A percentile compares a stretch with the other conserved stretches of the same genome.
Conservation (phyloP, 768 basidiomycete species). For the Tephrocybe sp. region DNA sequence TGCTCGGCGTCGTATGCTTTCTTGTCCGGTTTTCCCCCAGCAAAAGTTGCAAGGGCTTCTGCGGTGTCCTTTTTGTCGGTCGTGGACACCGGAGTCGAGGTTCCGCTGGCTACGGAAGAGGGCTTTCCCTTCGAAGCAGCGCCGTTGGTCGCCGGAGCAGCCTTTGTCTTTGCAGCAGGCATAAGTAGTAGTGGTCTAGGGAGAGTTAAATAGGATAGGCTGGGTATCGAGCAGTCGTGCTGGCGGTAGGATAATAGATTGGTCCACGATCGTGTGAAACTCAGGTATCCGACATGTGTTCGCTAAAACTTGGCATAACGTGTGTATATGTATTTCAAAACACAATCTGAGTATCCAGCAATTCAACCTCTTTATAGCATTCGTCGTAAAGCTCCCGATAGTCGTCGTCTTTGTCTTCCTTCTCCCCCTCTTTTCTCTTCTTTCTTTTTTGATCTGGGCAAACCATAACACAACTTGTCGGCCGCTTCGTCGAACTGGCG, state of each 20-base stretch:
- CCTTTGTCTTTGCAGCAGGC: slow-evolving; percentile 58
- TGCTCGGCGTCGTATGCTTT: slow-evolving; percentile 83
- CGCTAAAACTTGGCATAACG: not conserved
- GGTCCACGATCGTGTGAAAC: slow-evolving; percentile 24
- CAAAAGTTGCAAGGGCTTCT: slow-evolving; percentile 33
- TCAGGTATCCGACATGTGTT: slow-evolving; percentile 15
- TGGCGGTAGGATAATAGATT: slow-evolving; percentile 17
- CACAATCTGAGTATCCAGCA: slow-evolving; percentile 68
- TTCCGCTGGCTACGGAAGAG: slow-evolving; percentile 39
- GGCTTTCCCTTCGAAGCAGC: slow-evolving; percentile 41
- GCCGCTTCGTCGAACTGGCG: slow-evolving; percentile 95
- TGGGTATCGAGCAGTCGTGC: slow-evolving; percentile 18
- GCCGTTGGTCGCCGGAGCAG: slow-evolving; percentile 40
- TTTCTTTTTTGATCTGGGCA: slow-evolving; percentile 82
- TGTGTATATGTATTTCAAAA: slow-evolving; percentile 40
- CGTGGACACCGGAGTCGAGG: slow-evolving; percentile 45
- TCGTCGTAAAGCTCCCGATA: slow-evolving; percentile 87
- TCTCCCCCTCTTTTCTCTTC: slow-evolving; percentile 59
- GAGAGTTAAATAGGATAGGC: slow-evolving; percentile 18
- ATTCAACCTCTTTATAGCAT: slow-evolving; percentile 81
- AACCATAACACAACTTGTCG: slow-evolving; percentile 97
- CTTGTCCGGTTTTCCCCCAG: slow-evolving; percentile 80
- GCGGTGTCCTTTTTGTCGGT: slow-evolving; percentile 44
- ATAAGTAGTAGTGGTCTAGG: slow-evolving; percentile 31
- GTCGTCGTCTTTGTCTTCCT: slow-evolving; percentile 74